phyloP scores from a whole-genome alignment of 2,329 filamentous ascomycete species.

The Cytospora mali region DNA sequence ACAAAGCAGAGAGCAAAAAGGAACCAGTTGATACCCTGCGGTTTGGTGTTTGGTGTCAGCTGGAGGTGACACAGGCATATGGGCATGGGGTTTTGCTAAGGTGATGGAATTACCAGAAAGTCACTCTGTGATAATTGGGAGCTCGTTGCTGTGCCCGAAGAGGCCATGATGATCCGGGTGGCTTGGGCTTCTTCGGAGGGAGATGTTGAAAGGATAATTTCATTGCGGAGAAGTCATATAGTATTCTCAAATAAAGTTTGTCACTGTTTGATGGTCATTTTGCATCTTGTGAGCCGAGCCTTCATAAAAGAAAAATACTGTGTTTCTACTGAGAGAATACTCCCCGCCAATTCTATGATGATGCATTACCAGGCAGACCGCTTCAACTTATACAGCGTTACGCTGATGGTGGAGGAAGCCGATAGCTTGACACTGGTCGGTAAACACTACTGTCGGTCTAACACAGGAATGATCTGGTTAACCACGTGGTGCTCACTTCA shows the following conservation, averaged over 20 bases:
- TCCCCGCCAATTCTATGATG: neutral
- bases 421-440: neutral
- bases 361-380: constrained; percentile 1
- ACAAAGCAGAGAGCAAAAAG: constrained; percentile 23
- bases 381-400: neutral
- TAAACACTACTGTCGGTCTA: constrained; percentile 13
- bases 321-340: no score
- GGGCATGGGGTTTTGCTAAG: no score
- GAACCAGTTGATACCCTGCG: constrained; percentile 26
- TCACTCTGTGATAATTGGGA: constrained; percentile 21
- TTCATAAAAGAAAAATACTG: no score
- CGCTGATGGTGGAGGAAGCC: constrained; percentile 1
- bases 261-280: no score
- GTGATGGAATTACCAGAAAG: constrained; percentile 21
- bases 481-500: neutral
- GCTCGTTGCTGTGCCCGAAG: constrained; percentile 4
- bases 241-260: no score
- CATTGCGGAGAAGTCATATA: neutral
- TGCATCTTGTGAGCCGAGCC: no score
- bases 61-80: no score
- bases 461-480: neutral
- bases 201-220: neutral
- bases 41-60: neutral
- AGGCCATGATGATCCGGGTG: constrained; percentile 10
- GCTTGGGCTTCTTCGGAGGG: neutral